Evolutionary conservation across 768 basidiomycete genomes (phyloP).

Genomic region (Russula compacta): DNA sequence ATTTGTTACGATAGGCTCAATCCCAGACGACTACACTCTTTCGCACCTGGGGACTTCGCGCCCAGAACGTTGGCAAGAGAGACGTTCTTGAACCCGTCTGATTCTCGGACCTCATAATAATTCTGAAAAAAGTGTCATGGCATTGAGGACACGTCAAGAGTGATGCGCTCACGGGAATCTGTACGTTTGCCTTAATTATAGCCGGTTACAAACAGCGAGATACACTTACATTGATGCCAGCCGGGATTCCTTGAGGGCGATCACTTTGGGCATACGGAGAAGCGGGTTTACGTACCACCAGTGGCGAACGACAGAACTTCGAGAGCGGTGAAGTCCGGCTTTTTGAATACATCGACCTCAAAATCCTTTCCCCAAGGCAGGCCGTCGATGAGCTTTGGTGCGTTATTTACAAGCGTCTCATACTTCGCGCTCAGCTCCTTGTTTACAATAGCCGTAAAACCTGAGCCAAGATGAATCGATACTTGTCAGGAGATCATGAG

Average conservation of each 20-base stretch:
- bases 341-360: conserved; percentile 55
- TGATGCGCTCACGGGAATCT: conserved; percentile 51
- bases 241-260: conserved; percentile 55
- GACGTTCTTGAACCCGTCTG: conserved; percentile 83
- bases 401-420: conserved; percentile 61
- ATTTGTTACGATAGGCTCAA: neutral
- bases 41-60: conserved; percentile 74
- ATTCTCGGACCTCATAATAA: conserved; percentile 77
- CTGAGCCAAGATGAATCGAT: conserved; percentile 29
- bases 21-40: neutral
- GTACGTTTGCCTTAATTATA: neutral
- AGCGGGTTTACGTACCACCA: conserved; percentile 43
- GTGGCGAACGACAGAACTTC: conserved; percentile 79
- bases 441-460: conserved; percentile 84
- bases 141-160: neutral
- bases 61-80: conserved; percentile 77
- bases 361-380: conserved; percentile 65
- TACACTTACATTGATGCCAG: conserved; percentile 65
- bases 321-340: conserved; percentile 82
- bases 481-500: neutral
- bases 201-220: neutral
- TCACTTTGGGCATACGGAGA: neutral
- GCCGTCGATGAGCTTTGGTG: conserved; percentile 72
- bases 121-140: conserved; percentile 35
- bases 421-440: conserved; percentile 79